A percentile compares a stretch with the other conserved stretches of the same genome.
phyloP scores from a whole-genome alignment of 345 rosid genomes.

The Citrus trifoliata region DNA sequence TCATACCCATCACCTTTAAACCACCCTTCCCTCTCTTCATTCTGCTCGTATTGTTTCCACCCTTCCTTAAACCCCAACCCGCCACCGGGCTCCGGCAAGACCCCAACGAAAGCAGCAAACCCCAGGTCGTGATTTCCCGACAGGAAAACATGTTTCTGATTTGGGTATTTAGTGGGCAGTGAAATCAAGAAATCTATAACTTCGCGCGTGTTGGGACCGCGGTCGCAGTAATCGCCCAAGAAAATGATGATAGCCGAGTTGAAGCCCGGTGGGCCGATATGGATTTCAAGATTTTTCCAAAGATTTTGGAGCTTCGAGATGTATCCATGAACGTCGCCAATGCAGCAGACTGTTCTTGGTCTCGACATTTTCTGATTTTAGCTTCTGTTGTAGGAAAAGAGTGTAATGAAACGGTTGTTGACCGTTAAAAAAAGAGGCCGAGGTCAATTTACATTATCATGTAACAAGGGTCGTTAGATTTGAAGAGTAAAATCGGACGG shows the following conservation, averaged over 20 bases:
- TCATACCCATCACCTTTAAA: conserved; percentile 59
- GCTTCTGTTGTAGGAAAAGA: no score
- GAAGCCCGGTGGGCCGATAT: conserved; percentile 41
- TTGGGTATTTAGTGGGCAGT: conserved; percentile 45
- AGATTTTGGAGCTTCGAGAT: conserved; percentile 52
- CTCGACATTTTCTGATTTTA: neutral
- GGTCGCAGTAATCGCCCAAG: conserved; percentile 91
- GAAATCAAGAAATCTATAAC: conserved; percentile 64
- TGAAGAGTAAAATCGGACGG: no score
- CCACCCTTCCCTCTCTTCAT: conserved; percentile 82
- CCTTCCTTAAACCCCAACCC: conserved; percentile 50
- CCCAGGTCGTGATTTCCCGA: conserved; percentile 82
- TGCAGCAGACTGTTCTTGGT: conserved; percentile 53
- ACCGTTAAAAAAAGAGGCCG: no score
- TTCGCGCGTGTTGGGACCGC: conserved; percentile 62
- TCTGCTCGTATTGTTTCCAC: conserved; percentile 53
- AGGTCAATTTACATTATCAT: no score
- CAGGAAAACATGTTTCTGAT: conserved; percentile 59
- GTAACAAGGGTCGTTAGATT: no score
- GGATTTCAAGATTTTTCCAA: conserved; percentile 65
- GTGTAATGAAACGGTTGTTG: no score
- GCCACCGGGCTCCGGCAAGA: conserved; percentile 44
- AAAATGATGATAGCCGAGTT: conserved; percentile 63
- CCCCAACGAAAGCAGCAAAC: conserved; percentile 62
- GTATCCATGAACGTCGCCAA: conserved; percentile 89